phyloP scores from a whole-genome alignment of 768 basidiomycete species.

The Rhizopogon roseolus region DNA sequence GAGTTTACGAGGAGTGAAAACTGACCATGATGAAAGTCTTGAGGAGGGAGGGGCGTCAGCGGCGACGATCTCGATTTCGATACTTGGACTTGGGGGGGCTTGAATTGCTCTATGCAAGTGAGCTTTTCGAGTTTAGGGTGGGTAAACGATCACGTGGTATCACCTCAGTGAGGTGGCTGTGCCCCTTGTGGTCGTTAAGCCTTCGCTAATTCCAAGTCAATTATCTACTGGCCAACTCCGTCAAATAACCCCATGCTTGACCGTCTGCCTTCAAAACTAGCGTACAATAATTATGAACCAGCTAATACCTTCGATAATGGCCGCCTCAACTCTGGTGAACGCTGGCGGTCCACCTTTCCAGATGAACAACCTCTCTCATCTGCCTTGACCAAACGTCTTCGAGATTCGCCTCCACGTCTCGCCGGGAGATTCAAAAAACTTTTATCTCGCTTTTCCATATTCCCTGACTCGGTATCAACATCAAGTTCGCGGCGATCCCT shows the following conservation, averaged over 20 bases:
- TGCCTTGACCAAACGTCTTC: conserved; percentile 2
- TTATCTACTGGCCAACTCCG: not conserved
- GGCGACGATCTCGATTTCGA: conserved; percentile 19
- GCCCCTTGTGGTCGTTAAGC: too few relatives aligned
- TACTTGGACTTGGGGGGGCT: conserved; percentile 1
- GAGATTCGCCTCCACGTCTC: conserved; percentile 3
- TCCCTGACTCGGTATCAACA: conserved; percentile 14
- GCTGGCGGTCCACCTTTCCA: conserved; percentile 20
- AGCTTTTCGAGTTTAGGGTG: conserved; percentile 18
- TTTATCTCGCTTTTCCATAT: conserved; percentile 13
- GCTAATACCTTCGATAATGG: conserved; percentile 15
- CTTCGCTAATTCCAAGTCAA: not conserved
- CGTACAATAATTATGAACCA: conserved; percentile 10
- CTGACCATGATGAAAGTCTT: conserved; percentile 30
- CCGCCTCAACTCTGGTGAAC: conserved; percentile 7
- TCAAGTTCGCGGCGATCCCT: conserved; percentile 22
- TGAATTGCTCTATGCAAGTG: not conserved
- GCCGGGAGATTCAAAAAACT: conserved; percentile 13
- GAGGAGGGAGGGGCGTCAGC: conserved; percentile 15
- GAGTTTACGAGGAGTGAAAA: conserved; percentile 7
- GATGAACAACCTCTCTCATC: conserved; percentile 7
- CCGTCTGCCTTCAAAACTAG: conserved; percentile 2
- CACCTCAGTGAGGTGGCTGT: not conserved
- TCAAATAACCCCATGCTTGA: conserved; percentile 9
- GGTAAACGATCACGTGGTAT: conserved; percentile 21